phyloP scores from a whole-genome alignment of 148 eudicot species.

The Vaccinium macrocarpon region DNA sequence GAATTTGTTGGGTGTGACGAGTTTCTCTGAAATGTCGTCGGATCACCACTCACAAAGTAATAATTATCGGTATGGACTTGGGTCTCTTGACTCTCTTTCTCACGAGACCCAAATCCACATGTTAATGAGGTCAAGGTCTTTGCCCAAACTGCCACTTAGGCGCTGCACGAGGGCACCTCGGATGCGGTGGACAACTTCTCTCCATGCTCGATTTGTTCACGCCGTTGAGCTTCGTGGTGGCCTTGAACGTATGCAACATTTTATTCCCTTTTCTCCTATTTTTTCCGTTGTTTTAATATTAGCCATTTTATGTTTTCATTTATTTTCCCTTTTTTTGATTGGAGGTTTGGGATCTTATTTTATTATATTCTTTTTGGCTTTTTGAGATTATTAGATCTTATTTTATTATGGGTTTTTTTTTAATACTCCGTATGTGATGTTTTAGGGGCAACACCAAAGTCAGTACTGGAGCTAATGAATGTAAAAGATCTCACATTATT shows the following conservation, averaged over 20 bases:
- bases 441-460: slow-evolving; percentile 20
- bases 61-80: slow-evolving; percentile 13
- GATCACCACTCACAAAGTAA: slow-evolving; percentile 17
- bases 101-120: slow-evolving; percentile 17
- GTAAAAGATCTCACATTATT: slow-evolving; percentile 20
- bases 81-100: not conserved
- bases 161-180: slow-evolving; percentile 64
- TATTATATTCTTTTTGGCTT: not conserved
- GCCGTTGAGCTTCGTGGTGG: slow-evolving; percentile 75
- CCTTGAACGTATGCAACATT: slow-evolving; percentile 52
- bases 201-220: slow-evolving; percentile 66
- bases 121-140: slow-evolving; percentile 42
- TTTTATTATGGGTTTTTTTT: too few species aligned
- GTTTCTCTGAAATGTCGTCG: slow-evolving; percentile 16
- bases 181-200: slow-evolving; percentile 71
- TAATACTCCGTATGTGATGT: too few species aligned
- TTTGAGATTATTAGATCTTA: too few species aligned
- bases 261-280: not conserved
- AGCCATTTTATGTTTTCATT: too few species aligned
- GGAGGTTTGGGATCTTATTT: too few species aligned
- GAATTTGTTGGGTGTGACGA: slow-evolving; percentile 10
- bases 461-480: slow-evolving; percentile 20
- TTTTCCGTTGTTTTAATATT: not conserved
- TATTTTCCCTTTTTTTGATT: too few species aligned
- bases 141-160: slow-evolving; percentile 65